Base-by-base conservation (phyloP, 257 asterid species). In the Fraxinus quadrangulata region DNA sequence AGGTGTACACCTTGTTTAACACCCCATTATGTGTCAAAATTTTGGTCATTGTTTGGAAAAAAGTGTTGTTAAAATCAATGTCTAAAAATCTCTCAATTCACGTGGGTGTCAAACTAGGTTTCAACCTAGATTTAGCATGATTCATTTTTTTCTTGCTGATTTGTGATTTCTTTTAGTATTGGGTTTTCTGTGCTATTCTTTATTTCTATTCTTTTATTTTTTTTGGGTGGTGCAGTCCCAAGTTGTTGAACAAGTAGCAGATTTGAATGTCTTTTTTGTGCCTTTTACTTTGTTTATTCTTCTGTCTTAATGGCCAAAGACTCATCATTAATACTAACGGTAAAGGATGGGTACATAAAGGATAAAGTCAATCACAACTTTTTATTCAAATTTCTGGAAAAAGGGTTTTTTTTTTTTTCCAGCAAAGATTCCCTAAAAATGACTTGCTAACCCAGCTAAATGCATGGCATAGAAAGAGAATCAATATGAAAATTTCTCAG, bases 291-390 rank as follows among this genome's bases (percentile, higher is more conserved):
- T 63, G 71, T 78, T 71, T 70, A 47, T 37, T 31, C 71, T 68
- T 61, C 45, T 71, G 45, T 82, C 79, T 56, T 75, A 73, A 59
- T 73, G 82, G 71, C 54, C 80, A 70, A 84, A 78, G 85, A 74
- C 87, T 77, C 84, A 84, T 84, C 81, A 78, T 80, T 81, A 78
- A 70, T 74, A 40, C 73, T 47, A 80, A 80, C 76, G 76, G 83
- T 65, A 67, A 70, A 59, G 61, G 77, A 56, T 56, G 66, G 17
- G 11, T 56, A 19, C 66, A 54, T 65, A 67, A 76, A 76, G 80
- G 70, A 77, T 72, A 79, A 74, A 77, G 84, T 85, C 85, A 81
- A 76, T 73, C 39, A 68, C 51, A 79, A 84, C 74, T 79, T 78
- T 59, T 71, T 74, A 74, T 73, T 86, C 70, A 76, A 78, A 78